Evolutionary conservation across 1,284 basidiomycete genomes (phyloP).

Genomic region (Malassezia sympodialis): DNA sequence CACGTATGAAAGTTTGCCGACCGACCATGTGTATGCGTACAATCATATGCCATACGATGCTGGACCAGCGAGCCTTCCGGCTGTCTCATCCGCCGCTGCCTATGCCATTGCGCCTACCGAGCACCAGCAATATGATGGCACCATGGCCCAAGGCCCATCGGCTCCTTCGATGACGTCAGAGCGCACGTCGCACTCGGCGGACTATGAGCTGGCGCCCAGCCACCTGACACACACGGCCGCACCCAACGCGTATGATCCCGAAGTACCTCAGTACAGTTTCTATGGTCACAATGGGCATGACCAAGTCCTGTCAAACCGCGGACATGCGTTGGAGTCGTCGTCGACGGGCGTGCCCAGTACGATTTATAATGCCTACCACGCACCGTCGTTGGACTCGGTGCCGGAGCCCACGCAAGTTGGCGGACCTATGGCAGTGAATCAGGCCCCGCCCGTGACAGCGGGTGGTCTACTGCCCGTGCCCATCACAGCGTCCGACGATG

Average conservation of each 20-base stretch:
- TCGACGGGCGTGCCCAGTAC: background rate
- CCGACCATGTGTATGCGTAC: slow-evolving; percentile 1
- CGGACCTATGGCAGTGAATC: background rate
- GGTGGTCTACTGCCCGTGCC: background rate
- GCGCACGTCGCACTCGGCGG: slow-evolving; percentile 2
- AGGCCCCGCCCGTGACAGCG: background rate
- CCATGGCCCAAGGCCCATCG: background rate
- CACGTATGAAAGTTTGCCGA: slow-evolving; percentile 5
- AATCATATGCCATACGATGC: slow-evolving; percentile 1
- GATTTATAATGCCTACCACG: background rate
- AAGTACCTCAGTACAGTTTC: background rate
- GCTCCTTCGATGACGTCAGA: background rate
- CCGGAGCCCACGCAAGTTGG: background rate
- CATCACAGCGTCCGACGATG: background rate
- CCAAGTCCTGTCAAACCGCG: background rate
- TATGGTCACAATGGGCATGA: background rate
- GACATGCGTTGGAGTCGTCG: background rate
- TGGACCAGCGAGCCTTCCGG: too few species aligned
- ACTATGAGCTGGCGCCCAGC: slow-evolving; percentile 9
- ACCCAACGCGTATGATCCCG: background rate
- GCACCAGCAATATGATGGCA: background rate
- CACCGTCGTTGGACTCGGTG: background rate
- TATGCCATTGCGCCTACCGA: background rate
- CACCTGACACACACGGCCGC: background rate
- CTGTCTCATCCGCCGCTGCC: background rate